These are phyloP conservation scores for Ceratobasidium sp. DNA, from an alignment of 1,284 basidiomycete species.

Conservation along the genomic window DNA sequence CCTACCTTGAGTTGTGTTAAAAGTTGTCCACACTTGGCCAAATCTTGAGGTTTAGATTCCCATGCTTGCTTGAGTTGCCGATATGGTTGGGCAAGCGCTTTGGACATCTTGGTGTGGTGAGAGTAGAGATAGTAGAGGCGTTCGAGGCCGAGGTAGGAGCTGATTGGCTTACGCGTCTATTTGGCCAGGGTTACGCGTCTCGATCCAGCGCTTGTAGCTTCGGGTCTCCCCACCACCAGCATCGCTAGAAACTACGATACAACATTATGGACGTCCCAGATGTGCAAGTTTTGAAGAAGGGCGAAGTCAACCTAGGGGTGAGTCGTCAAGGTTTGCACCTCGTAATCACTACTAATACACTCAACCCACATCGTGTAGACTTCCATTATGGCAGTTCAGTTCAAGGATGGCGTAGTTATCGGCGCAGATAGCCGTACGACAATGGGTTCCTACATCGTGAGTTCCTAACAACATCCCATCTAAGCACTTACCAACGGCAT, in stretches of 20 bases:
- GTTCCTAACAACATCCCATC: slow-evolving; percentile 51
- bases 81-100: slow-evolving; percentile 65
- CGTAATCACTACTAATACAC: background rate
- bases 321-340: slow-evolving; percentile 54
- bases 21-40: slow-evolving; percentile 69
- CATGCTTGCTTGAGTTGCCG: slow-evolving; percentile 50
- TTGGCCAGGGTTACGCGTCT: slow-evolving; percentile 62
- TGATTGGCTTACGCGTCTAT: slow-evolving; percentile 41
- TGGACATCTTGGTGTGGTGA: slow-evolving; percentile 50
- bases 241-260: slow-evolving; percentile 51
- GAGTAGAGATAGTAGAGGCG: slow-evolving; percentile 10
- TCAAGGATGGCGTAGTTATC: slow-evolving; percentile 93
- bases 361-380: slow-evolving; percentile 65
- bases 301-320: slow-evolving; percentile 95
- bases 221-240: slow-evolving; percentile 52
- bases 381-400: slow-evolving; percentile 99
- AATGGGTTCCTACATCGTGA: slow-evolving; percentile 94
- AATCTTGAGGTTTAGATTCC: slow-evolving; percentile 64
- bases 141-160: background rate
- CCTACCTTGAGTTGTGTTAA: slow-evolving; percentile 78
- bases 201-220: slow-evolving; percentile 54
- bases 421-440: slow-evolving; percentile 98
- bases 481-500: slow-evolving; percentile 17
- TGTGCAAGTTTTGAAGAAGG: slow-evolving; percentile 82
- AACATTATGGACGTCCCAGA: slow-evolving; percentile 74